Conservation (phyloP, 306 rosid species). For the Cucumis melo region DNA sequence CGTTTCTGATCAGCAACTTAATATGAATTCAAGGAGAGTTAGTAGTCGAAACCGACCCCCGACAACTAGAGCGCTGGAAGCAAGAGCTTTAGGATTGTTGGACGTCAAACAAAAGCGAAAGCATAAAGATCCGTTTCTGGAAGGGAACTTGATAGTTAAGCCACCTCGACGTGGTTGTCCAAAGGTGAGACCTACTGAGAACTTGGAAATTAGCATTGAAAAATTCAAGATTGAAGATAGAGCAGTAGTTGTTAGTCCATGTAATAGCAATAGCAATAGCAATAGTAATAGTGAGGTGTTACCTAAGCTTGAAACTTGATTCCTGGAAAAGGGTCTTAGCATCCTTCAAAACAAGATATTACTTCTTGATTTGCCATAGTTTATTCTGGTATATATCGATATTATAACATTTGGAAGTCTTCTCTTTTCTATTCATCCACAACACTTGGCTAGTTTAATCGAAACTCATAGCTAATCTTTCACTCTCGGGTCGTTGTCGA, state of each 20-base stretch:
- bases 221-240: conserved; percentile 1
- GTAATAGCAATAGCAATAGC: background rate
- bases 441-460: background rate
- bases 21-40: conserved; percentile 31
- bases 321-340: background rate
- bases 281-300: background rate
- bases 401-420: background rate
- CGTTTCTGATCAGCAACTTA: conserved; percentile 9
- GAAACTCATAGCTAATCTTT: background rate
- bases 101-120: conserved; percentile 77
- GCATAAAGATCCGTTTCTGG: conserved; percentile 16
- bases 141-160: background rate
- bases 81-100: conserved; percentile 67
- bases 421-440: background rate
- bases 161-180: background rate
- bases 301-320: background rate
- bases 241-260: background rate
- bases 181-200: background rate
- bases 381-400: background rate
- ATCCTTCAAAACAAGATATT: background rate
- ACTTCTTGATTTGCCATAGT: background rate
- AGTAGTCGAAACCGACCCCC: conserved; percentile 83
- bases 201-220: background rate
- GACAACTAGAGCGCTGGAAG: conserved; percentile 69
- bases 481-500: background rate